phyloP scores from a whole-genome alignment of 768 basidiomycete species.

The Pilatotrama ljubarskyi region DNA sequence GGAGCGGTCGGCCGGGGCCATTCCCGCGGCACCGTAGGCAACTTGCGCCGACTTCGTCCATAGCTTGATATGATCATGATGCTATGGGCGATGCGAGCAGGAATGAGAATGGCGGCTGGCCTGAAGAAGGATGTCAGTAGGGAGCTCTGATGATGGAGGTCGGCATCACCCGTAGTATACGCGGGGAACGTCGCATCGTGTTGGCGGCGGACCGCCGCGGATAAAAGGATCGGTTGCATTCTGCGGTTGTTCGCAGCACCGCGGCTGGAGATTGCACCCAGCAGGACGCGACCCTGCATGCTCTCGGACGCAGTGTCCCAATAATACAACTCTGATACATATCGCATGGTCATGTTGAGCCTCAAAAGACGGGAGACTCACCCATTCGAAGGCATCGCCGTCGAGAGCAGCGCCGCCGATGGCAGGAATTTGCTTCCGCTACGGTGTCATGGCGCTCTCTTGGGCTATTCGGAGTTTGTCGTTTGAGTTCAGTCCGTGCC shows the following conservation, averaged over 20 bases:
- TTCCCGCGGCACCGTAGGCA: not conserved
- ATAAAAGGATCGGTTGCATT: not conserved
- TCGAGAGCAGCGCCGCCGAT: not conserved
- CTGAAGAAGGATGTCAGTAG: not conserved
- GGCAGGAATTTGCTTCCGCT: not conserved
- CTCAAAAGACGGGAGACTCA: constrained; percentile 1
- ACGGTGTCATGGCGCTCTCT: not conserved
- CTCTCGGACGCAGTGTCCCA: not conserved
- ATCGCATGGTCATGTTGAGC: not conserved
- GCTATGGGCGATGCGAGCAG: not conserved
- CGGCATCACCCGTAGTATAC: not conserved
- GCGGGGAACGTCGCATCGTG: not conserved
- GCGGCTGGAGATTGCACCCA: not conserved
- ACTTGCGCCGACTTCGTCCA: not conserved
- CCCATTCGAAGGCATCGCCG: not conserved
- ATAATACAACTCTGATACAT: not conserved
- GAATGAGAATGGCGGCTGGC: not conserved
- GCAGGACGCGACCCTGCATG: constrained; percentile 1
- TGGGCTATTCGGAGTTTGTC: not conserved
- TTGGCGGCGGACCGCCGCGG: not conserved
- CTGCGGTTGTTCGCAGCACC: constrained; percentile 3
- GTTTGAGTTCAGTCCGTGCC: not conserved
- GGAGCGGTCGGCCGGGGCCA: constrained; percentile 3
- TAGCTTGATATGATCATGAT: constrained; percentile 1
- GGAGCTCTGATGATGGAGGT: not conserved